Base-by-base conservation (phyloP, 352 stramenopile species). In the Globisporangium camurandrum region DNA sequence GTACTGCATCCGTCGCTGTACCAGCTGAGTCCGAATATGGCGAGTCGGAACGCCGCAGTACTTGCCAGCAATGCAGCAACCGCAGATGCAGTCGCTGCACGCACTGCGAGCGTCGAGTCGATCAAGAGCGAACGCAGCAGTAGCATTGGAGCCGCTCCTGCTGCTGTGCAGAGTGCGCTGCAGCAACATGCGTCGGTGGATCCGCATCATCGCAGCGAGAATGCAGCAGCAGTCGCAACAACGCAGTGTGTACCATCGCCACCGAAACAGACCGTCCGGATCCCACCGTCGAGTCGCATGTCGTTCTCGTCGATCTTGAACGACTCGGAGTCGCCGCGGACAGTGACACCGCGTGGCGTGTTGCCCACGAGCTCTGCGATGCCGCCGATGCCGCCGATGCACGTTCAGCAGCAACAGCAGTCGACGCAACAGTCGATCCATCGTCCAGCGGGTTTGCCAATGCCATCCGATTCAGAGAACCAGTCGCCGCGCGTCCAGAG, bases 271-370 rank as follows among this genome's bases (percentile, higher is more conserved):
- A 60, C 54, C 0, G 54, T 60, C 20, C 62, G 55, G 4, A 71
- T 71, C 30, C 59, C 62, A 12, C 47, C 62, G 33, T 75, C 66
- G 34, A 93, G 81, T 54, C 66, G 80, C n/a, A 94, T 94, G 83
- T 94, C 83, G 36, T 94, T 94, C 39, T 92, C 80, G 26, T 94
- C 83, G 4, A 94, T 94, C 49, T 45, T 94, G 47, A 94, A 94
- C 47, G 76, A 94, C 24, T 87, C 77, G 2, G 77, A 92, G 56
- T 88, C 75, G 24, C 64, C 39, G 26, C 61, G 37, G 54, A 49
- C 38, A 19, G 49, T 53, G 24, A 46, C 30, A 48, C 54, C 54
- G 11, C 54, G 54, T 4, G 51, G 44, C 12, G 51, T 51, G 20
- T 27, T 43, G 8, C 33, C 46, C 34, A 17, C 41, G 47, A 36